Percentiles rank a stretch among this genome's conserved stretches.
These are phyloP conservation scores for Aphanomyces euteiches DNA, from an alignment of 352 stramenopile species.

Conservation along the genomic window DNA sequence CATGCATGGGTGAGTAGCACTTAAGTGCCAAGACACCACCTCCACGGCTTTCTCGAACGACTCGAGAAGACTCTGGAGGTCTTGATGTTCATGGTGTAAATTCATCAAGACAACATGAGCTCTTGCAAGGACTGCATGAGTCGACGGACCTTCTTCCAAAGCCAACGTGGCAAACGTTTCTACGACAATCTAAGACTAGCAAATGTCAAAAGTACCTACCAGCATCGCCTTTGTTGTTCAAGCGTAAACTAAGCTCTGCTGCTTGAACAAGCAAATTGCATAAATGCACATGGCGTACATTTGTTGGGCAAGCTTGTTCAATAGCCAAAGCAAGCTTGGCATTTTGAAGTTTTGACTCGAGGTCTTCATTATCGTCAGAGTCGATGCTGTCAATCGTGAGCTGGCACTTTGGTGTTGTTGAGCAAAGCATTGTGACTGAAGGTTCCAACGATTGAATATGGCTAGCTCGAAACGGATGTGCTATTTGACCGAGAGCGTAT, in stretches of 20 bases:
- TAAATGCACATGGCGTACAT: conserved; percentile 39
- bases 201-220: conserved; percentile 6
- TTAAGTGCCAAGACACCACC: conserved; percentile 45
- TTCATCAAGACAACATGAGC: conserved; percentile 42
- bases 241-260: conserved; percentile 38
- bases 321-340: conserved; percentile 49
- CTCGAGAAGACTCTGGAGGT: conserved; percentile 31
- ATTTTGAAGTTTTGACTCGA: background rate
- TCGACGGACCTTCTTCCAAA: conserved; percentile 38
- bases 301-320: conserved; percentile 34
- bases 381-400: conserved; percentile 30
- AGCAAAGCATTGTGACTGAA: conserved; percentile 32
- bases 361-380: background rate
- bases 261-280: conserved; percentile 42
- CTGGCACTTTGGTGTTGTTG: conserved; percentile 36
- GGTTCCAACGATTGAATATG: conserved; percentile 33
- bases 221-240: conserved; percentile 33
- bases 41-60: conserved; percentile 40
- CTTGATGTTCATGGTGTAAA: conserved; percentile 31
- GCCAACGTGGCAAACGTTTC: conserved; percentile 37
- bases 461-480: conserved; percentile 33
- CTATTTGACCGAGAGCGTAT: background rate
- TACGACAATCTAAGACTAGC: background rate
- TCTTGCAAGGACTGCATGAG: conserved; percentile 35
- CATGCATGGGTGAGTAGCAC: conserved; percentile 38